Evolutionary conservation across 345 rosid genomes (phyloP), one percentile per base, ranked within the genome.

Genomic region (Ailanthus altissimus): DNA sequence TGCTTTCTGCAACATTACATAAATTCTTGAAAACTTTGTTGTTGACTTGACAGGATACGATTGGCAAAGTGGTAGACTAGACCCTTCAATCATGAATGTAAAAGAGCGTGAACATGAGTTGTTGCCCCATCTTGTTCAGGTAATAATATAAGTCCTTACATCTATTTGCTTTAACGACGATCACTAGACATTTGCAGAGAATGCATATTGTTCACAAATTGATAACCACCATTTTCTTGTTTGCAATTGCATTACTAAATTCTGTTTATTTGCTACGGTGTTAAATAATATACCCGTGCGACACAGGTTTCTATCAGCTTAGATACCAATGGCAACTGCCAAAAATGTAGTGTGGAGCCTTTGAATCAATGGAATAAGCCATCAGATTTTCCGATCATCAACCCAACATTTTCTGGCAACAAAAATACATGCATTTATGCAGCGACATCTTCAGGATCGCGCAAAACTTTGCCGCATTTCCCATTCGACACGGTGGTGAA

Each of bases 401-500:
- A 95, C 72, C 90, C 96, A 21, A 45, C 79, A 0, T 88, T 85
- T 77, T 91, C 98, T 0, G 98, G 99, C n/a, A 46, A 67, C 15
- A 82, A 80, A 73, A 89, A 86, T 74, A 67, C 20, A 25, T 87
- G 77, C 77, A 78, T 91, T 45, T 90, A 91, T 46, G 88, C 88
- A 2, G 91, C 97, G 21, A 70, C 97, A 20, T 80, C 97, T 43
- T 89, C 96, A 0, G 97, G 98, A 36, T 82, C 86, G 36, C 90
- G 98, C 23, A 82, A 61, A 21, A 61, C 86, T 38, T 81, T 95
- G 79, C 96, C 97, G 0, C 90, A 89, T 81, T 95, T 95, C 62
- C 98, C 98, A 1, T 91, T 95, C 15, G 97, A 95, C 70, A 91
- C 84, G 47, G 90, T 95, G 56, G 90, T 89, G 82, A 93, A 93